Percentiles rank a stretch among this genome's conserved stretches.
phyloP scores from a whole-genome alignment of 225 moss, liverwort and hornwort genomes.

The Sphagnum tenellum region DNA sequence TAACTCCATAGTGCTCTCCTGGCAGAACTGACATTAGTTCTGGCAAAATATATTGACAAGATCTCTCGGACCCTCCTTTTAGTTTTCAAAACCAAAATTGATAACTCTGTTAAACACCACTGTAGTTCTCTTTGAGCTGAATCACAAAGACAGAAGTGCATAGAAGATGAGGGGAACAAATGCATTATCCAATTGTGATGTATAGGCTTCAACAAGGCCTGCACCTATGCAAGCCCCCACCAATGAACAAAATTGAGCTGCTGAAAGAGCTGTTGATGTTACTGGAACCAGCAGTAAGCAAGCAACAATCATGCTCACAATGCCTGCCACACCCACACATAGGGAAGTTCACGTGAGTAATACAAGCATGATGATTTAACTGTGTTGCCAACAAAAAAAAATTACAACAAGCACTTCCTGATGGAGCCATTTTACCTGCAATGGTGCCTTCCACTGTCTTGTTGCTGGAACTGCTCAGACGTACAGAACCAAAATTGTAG shows the following conservation, averaged over 20 bases:
- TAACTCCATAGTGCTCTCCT: too few species aligned
- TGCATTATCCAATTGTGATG: slow-evolving; percentile 86
- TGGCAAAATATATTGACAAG: too few species aligned
- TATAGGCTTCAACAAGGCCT: slow-evolving; percentile 79
- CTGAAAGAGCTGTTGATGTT: slow-evolving; percentile 20
- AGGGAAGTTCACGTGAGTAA: too few species aligned
- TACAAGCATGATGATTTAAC: too few species aligned
- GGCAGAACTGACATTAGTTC: too few species aligned
- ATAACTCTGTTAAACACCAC: too few species aligned
- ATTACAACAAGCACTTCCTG: too few species aligned
- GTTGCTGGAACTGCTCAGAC: slow-evolving; percentile 56
- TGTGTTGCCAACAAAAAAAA: too few species aligned
- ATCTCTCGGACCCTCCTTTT: too few species aligned
- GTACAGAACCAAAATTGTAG: slow-evolving; percentile 66
- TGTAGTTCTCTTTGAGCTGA: too few species aligned
- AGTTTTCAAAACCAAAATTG: too few species aligned
- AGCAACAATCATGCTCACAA: slow-evolving; percentile 35
- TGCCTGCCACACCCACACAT: slow-evolving; percentile 23
- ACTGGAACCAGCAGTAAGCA: slow-evolving; percentile 27
- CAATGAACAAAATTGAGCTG: slow-evolving; percentile 30
- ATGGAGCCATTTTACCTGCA: slow-evolving; percentile 15
- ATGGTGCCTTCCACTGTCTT: slow-evolving; percentile 89
- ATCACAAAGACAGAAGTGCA: slow-evolving; percentile 55
- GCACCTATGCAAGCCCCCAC: slow-evolving; percentile 37
- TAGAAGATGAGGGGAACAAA: slow-evolving; percentile 82